phyloP scores from a whole-genome alignment of 768 basidiomycete species.

The Coprinopsis marcescibilis region DNA sequence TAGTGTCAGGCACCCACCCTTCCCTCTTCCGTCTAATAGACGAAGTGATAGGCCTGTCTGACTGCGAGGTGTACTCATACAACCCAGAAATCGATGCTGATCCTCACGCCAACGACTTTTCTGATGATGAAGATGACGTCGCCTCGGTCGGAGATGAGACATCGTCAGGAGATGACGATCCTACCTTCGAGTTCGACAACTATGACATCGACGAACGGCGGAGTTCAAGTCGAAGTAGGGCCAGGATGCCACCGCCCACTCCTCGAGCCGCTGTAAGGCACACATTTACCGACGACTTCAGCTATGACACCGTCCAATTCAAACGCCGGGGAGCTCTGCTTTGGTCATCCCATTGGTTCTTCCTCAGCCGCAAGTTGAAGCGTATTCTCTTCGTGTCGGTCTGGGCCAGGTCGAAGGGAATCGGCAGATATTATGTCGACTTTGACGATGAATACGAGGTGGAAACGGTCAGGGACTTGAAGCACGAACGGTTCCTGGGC shows the following conservation, averaged over 20 bases:
- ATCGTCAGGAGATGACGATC: conserved; percentile 65
- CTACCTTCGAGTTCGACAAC: conserved; percentile 74
- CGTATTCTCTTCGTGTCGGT: conserved; percentile 88
- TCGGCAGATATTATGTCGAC: conserved; percentile 45
- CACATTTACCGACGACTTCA: conserved; percentile 32
- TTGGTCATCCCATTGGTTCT: conserved; percentile 98
- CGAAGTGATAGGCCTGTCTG: conserved; percentile 82
- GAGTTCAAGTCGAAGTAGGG: conserved; percentile 31
- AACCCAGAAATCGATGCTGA: conserved; percentile 90
- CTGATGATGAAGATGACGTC: conserved; percentile 73
- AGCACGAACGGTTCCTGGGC: conserved; percentile 62
- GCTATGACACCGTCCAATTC: conserved; percentile 38
- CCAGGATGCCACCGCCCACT: conserved; percentile 33
- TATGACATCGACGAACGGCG: conserved; percentile 65
- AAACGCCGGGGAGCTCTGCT: conserved; percentile 74
- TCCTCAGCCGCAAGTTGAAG: conserved; percentile 88
- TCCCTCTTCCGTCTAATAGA: conserved; percentile 82
- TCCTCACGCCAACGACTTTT: conserved; percentile 82
- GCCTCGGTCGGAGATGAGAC: conserved; percentile 62
- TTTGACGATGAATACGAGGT: conserved; percentile 30
- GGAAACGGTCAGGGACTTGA: conserved; percentile 27
- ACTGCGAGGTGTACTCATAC: conserved; percentile 96
- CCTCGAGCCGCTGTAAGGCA: conserved; percentile 35
- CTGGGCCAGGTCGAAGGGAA: conserved; percentile 75
- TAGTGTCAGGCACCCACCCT: conserved; percentile 82